Conservation (phyloP, 2,329 filamentous ascomycete species). For the Aspergillus fumigatiaffinis region DNA sequence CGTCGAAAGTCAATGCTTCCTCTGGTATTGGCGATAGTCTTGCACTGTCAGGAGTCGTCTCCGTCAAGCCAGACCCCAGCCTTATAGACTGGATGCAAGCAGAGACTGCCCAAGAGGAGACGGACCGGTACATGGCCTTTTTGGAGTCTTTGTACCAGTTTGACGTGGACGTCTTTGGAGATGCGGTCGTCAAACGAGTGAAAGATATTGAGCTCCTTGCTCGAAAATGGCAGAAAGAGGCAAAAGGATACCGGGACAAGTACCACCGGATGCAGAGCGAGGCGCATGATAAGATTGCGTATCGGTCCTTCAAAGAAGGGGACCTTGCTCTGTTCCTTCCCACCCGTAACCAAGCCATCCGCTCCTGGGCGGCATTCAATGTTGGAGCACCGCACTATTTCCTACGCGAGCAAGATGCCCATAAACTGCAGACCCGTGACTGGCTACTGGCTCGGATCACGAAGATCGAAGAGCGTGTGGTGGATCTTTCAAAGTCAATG, state of each 20-base stretch:
- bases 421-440: constrained; percentile 78
- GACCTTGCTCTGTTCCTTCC: constrained; percentile 92
- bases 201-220: constrained; percentile 92
- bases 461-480: constrained; percentile 86
- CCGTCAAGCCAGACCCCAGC: constrained; percentile 58
- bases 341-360: constrained; percentile 87
- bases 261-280: constrained; percentile 77
- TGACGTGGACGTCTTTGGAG: constrained; percentile 77
- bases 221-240: constrained; percentile 88
- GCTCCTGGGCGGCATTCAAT: constrained; percentile 98
- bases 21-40: constrained; percentile 34
- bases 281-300: constrained; percentile 92
- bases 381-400: constrained; percentile 97
- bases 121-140: constrained; percentile 70
- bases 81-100: constrained; percentile 80
- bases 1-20: constrained; percentile 50
- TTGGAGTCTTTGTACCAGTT: constrained; percentile 71
- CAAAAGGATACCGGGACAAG: constrained; percentile 80
- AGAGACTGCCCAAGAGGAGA: constrained; percentile 62
- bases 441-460: constrained; percentile 96
- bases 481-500: constrained; percentile 81
- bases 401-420: constrained; percentile 83
- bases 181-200: constrained; percentile 81
- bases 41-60: constrained; percentile 31
- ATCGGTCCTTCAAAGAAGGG: constrained; percentile 91